Evolutionary conservation across 1,139 yeast species (phyloP).

Genomic region (Suhomyces panamericanus): DNA sequence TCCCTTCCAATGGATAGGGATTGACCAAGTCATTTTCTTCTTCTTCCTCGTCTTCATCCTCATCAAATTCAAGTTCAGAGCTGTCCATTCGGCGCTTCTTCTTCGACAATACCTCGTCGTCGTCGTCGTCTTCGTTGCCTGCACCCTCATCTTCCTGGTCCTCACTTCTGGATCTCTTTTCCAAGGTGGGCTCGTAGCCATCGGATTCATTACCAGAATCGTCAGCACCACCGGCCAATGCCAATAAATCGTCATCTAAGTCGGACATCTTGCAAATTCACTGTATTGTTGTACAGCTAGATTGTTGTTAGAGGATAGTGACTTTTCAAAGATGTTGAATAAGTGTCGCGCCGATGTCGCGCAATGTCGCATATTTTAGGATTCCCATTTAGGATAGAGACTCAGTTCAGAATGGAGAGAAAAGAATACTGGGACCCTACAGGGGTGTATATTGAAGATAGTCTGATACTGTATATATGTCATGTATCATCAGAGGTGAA

Average conservation of each 20-base stretch:
- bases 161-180: slow-evolving; percentile 14
- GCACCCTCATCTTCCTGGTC: slow-evolving; percentile 17
- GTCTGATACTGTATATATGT: too few species aligned
- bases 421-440: too few species aligned
- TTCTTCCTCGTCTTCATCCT: slow-evolving; percentile 38
- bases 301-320: slow-evolving; percentile 1
- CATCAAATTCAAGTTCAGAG: slow-evolving; percentile 26
- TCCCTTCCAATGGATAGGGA: slow-evolving; percentile 94
- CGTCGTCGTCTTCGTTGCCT: slow-evolving; percentile 19
- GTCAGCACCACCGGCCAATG: slow-evolving; percentile 77
- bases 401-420: too few species aligned
- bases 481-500: too few species aligned
- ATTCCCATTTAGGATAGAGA: too few species aligned
- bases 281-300: not conserved
- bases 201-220: slow-evolving; percentile 31
- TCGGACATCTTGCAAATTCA: slow-evolving; percentile 45
- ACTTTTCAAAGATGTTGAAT: slow-evolving; percentile 9
- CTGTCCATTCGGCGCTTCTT: slow-evolving; percentile 16
- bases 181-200: slow-evolving; percentile 28
- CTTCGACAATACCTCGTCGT: slow-evolving; percentile 21
- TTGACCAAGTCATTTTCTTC: slow-evolving; percentile 44
- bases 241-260: slow-evolving; percentile 86
- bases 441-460: too few species aligned
- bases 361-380: not conserved
- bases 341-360: slow-evolving; percentile 3